These are phyloP conservation scores for Rubia balearica DNA, from an alignment of 305 asterid genomes.

Conservation along the genomic window DNA sequence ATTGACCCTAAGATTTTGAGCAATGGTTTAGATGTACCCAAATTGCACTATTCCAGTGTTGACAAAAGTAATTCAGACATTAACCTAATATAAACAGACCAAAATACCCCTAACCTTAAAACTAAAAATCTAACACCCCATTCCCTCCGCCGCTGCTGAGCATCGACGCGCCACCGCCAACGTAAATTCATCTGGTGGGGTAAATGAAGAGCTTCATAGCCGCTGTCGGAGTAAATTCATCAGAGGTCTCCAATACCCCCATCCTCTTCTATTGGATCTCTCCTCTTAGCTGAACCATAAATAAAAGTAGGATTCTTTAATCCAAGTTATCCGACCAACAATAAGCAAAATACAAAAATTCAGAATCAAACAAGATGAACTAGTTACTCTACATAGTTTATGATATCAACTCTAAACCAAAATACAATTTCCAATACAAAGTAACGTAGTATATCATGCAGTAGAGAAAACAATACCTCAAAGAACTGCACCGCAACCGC, in stretches of 20 bases:
- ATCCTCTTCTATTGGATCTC: slow-evolving; percentile 39
- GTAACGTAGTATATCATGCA: not conserved
- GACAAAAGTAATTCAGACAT: too few relatives aligned
- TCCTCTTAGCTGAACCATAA: slow-evolving; percentile 46
- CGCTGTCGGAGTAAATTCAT: slow-evolving; percentile 5
- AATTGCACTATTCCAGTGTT: too few relatives aligned
- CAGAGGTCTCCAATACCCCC: slow-evolving; percentile 42
- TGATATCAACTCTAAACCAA: not conserved
- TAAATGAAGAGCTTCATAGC: too few relatives aligned
- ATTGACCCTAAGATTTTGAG: too few relatives aligned
- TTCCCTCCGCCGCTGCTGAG: too few relatives aligned
- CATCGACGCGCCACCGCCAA: too few relatives aligned
- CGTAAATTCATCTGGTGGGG: too few relatives aligned
- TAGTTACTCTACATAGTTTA: not conserved
- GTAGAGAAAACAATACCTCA: slow-evolving; percentile 37
- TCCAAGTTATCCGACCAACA: not conserved
- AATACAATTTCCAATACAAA: not conserved
- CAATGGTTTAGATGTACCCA: too few relatives aligned
- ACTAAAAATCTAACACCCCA: too few relatives aligned
- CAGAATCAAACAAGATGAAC: not conserved
- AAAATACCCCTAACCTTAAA: too few relatives aligned
- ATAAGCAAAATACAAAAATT: not conserved
- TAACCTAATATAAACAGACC: too few relatives aligned
- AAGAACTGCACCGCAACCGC: slow-evolving; percentile 85
- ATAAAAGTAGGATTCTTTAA: slow-evolving; percentile 8